Percentiles rank a stretch among this genome's conserved stretches.
Conservation (phyloP, 352 stramenopile species). For the Globisporangium apiculatum region DNA sequence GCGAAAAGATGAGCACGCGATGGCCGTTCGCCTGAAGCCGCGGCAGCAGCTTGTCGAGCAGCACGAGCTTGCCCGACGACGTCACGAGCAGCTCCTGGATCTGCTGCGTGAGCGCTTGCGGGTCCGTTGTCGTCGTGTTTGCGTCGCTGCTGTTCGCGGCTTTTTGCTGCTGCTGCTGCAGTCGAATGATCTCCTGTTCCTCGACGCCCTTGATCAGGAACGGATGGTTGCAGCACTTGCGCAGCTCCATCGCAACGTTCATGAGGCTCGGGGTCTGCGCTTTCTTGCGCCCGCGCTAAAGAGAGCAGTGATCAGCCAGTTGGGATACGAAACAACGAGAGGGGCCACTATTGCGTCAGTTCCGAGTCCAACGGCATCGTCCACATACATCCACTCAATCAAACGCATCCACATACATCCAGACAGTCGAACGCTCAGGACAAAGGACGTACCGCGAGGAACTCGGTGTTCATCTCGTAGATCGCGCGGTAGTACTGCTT, state of each 20-base stretch:
- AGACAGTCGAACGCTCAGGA: neutral
- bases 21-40: slow-evolving; percentile 94
- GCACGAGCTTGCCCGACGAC: slow-evolving; percentile 96
- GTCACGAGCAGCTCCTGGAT: slow-evolving; percentile 89
- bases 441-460: slow-evolving; percentile 44
- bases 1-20: slow-evolving; percentile 97
- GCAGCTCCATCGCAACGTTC: slow-evolving; percentile 92
- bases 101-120: slow-evolving; percentile 51
- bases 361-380: neutral
- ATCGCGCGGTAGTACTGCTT: slow-evolving; percentile 91
- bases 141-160: slow-evolving; percentile 23
- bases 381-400: neutral
- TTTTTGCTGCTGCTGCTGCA: slow-evolving; percentile 51
- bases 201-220: slow-evolving; percentile 90
- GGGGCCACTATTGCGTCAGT: neutral
- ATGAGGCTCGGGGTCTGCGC: slow-evolving; percentile 79
- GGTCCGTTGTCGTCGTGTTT: slow-evolving; percentile 17
- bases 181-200: slow-evolving; percentile 58
- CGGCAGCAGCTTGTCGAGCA: slow-evolving; percentile 98
- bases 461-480: slow-evolving; percentile 91
- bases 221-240: slow-evolving; percentile 94
- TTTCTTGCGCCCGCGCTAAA: slow-evolving; percentile 49
- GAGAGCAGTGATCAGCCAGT: too few relatives aligned
- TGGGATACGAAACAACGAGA: neutral
- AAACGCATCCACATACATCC: neutral